phyloP scores from a whole-genome alignment of 2,329 filamentous ascomycete genomes.

The Sclerotinia nivalis region DNA sequence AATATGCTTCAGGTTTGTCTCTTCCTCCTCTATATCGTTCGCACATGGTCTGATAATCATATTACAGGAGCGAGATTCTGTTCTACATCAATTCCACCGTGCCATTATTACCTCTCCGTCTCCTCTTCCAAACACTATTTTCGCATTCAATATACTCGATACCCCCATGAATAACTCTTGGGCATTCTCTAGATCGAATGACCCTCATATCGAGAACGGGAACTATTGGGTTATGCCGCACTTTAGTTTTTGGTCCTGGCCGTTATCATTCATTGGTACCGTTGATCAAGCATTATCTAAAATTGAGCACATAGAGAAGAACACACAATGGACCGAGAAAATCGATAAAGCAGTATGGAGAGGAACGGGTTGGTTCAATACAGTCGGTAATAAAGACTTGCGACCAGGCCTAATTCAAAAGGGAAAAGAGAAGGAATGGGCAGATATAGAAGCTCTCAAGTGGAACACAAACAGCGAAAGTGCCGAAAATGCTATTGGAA shows the following conservation, averaged over 20 bases:
- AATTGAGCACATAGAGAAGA: slow-evolving; percentile 45
- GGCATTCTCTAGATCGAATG: slow-evolving; percentile 51
- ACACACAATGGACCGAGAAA: slow-evolving; percentile 41
- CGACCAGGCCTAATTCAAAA: slow-evolving; percentile 33
- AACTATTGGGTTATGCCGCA: slow-evolving; percentile 55
- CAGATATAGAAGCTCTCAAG: slow-evolving; percentile 49
- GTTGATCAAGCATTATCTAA: slow-evolving; percentile 45
- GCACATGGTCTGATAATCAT: slow-evolving; percentile 28
- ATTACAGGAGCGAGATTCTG: slow-evolving; percentile 50
- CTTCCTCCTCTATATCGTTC: not conserved
- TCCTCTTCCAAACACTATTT: slow-evolving; percentile 52
- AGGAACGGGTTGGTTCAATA: slow-evolving; percentile 52
- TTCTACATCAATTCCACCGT: slow-evolving; percentile 55
- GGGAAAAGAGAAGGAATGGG: slow-evolving; percentile 46
- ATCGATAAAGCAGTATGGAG: slow-evolving; percentile 51
- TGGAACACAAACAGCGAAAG: slow-evolving; percentile 33
- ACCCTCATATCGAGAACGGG: slow-evolving; percentile 39
- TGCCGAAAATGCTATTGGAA: slow-evolving; percentile 50
- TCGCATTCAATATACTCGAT: slow-evolving; percentile 55
- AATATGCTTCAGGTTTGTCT: slow-evolving; percentile 46
- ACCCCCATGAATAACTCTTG: slow-evolving; percentile 48
- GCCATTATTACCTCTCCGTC: slow-evolving; percentile 52
- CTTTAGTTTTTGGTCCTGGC: slow-evolving; percentile 58
- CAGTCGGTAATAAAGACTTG: slow-evolving; percentile 34
- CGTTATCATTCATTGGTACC: slow-evolving; percentile 51